Evolutionary conservation across 2,329 filamentous ascomycete genomes (phyloP).

Genomic region (Chrysoporthe puriensis): DNA sequence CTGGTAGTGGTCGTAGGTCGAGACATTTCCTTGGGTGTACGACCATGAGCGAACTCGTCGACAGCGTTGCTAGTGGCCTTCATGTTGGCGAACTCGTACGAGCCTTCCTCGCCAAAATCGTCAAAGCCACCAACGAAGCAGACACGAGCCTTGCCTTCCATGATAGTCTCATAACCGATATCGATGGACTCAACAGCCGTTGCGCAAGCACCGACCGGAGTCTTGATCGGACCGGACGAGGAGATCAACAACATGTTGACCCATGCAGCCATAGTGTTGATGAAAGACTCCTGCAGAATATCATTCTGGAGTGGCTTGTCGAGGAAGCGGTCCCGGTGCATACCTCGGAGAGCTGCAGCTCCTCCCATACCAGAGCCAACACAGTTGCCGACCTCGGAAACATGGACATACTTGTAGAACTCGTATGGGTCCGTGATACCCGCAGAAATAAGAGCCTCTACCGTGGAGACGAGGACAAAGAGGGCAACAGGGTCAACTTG

Average conservation of each 20-base stretch:
- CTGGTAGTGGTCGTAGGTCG: conserved; percentile 94
- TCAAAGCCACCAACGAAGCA: conserved; percentile 99
- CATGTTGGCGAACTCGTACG: conserved; percentile 99
- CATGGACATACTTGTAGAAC: conserved; percentile 99
- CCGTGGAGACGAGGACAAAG: conserved; percentile 91
- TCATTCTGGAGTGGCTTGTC: conserved; percentile 98
- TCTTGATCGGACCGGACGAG: conserved; percentile 97
- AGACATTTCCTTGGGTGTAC: conserved; percentile 97
- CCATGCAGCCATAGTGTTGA: conserved; percentile 99
- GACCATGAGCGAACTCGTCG: conserved; percentile 92
- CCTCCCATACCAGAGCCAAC: conserved; percentile 98
- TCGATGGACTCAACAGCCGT: conserved; percentile 97
- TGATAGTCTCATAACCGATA: conserved; percentile 97
- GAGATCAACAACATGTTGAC: conserved; percentile 99
- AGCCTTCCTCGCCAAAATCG: conserved; percentile 98
- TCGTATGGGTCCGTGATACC: conserved; percentile 99
- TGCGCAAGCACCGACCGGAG: conserved; percentile 94
- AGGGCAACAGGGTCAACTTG: conserved; percentile 97
- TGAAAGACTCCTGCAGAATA: conserved; percentile 98
- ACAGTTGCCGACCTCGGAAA: conserved; percentile 97
- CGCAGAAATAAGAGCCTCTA: conserved; percentile 85
- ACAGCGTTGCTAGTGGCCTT: conserved; percentile 98
- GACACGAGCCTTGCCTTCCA: conserved; percentile 95
- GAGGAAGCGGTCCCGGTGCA: conserved; percentile 97
- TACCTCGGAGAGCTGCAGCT: conserved; percentile 86